Percentiles rank a stretch among this genome's conserved stretches.
Conservation (phyloP, 176 grass and related monocot species). For the Carex littledalei region DNA sequence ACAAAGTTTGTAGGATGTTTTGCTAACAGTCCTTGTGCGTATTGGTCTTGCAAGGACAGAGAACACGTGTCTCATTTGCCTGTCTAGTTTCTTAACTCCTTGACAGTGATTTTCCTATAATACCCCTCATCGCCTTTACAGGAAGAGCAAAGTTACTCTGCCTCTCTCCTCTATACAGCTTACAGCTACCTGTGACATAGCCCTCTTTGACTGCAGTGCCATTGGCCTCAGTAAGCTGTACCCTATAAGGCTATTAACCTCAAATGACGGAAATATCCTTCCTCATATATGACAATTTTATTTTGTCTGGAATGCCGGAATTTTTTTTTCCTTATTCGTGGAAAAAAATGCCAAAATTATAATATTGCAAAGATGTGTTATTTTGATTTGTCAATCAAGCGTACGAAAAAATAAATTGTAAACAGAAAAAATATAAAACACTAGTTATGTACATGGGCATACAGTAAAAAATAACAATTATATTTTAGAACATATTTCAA, state of each 20-base stretch:
- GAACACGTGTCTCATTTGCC: slow-evolving; percentile 15
- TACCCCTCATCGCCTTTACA: not conserved
- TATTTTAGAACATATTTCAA: not conserved
- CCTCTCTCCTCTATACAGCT: not conserved
- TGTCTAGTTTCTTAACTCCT: not conserved
- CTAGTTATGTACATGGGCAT: not conserved
- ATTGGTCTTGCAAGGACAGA: not conserved
- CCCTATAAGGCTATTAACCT: not conserved
- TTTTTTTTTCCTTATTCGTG: not conserved
- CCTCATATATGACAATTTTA: not conserved
- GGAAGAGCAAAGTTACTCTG: too few relatives aligned
- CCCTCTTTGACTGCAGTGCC: slow-evolving; percentile 15
- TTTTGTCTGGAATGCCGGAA: not conserved
- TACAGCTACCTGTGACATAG: slow-evolving; percentile 1
- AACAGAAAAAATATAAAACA: not conserved
- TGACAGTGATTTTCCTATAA: not conserved
- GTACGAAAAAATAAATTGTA: not conserved
- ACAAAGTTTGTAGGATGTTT: not conserved
- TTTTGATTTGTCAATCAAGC: not conserved
- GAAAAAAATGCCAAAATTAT: not conserved
- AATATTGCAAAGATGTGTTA: not conserved
- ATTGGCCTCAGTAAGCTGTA: not conserved
- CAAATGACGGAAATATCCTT: slow-evolving; percentile 7
- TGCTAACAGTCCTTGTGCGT: not conserved
- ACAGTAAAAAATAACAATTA: not conserved